Evolutionary conservation across 2,329 filamentous ascomycete species (phyloP), one percentile per base, ranked within the genome.

Genomic region (Epichloe scottii): DNA sequence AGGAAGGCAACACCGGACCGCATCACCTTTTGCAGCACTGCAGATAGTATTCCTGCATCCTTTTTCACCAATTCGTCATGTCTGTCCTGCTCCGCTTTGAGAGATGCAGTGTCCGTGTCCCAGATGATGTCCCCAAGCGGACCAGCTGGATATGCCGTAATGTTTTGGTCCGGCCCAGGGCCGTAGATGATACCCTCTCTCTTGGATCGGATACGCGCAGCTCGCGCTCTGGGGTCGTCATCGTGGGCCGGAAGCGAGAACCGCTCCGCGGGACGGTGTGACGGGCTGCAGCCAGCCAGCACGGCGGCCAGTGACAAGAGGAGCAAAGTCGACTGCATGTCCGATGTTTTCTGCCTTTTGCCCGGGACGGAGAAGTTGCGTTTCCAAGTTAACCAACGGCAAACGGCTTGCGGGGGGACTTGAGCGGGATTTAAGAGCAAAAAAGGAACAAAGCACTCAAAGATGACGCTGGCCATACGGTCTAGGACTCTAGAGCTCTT

Each of bases 111-210:
- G 15, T 51, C 50, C 6, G 26, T 35, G 33, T 51, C 7, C 50
- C 50, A 51, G 19, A 51, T 37, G 1, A 33, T 5, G 33, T 51
- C 45, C 23, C 50, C 50, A 8, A 51, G 14, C 12, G 44, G 44
- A 11, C 45, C 50, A 3, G 50, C 30, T 4, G 45, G 50, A 26
- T 42, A 51, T n/a, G 44, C 43, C 7, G 50, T 51, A 15, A 26
- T 8, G 33, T 39, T 43, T 14, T 48, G 45, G 33, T 51, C 50
- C 11, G 50, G 50, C 4, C 50, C 50, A 2, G 11, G 37, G 4
- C 50, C 50, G 12, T 51, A 51, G 21, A 43, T 21, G 23, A 51
- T 34, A 6, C 44, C 50, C 45, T 51, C 2, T n/a, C 30, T 17
- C 21, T 47, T 51, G 3, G 23, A 1, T 3, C 4, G 14, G 7